Percentiles rank a stretch among this genome's conserved stretches.
phyloP scores from a whole-genome alignment of 2,329 filamentous ascomycete species.

The Microdochium bolleyi region DNA sequence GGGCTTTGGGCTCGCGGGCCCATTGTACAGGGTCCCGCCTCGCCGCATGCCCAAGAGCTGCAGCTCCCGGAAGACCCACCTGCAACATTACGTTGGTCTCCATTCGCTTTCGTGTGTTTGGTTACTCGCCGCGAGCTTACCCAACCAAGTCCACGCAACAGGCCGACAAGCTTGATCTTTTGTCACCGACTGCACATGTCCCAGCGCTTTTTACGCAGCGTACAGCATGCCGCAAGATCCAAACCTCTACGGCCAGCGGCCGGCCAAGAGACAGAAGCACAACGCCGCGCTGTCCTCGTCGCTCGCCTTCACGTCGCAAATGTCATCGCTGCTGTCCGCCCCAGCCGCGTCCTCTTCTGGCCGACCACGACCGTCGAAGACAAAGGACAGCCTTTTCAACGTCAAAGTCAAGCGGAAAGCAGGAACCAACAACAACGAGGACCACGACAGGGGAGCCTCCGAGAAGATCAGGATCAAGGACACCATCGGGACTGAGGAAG shows the following conservation, averaged over 20 bases:
- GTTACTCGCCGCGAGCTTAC: no score
- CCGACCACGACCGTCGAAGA: slow-evolving; percentile 44
- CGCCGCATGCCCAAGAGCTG: no score
- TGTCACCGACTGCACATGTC: background rate
- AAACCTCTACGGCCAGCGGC: slow-evolving; percentile 69
- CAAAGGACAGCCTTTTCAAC: slow-evolving; percentile 63
- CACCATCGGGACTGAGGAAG: slow-evolving; percentile 47
- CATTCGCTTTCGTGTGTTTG: background rate
- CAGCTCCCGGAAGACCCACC: background rate
- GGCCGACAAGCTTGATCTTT: no score
- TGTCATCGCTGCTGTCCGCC: slow-evolving; percentile 69
- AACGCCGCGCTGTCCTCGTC: slow-evolving; percentile 64
- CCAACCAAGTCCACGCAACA: no score
- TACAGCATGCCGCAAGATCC: slow-evolving; percentile 53
- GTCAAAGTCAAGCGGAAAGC: slow-evolving; percentile 31
- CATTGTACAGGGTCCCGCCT: background rate
- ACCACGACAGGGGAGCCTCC: slow-evolving; percentile 31
- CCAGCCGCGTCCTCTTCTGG: slow-evolving; percentile 28
- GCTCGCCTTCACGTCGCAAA: slow-evolving; percentile 80
- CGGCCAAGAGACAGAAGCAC: slow-evolving; percentile 60
- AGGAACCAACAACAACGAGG: slow-evolving; percentile 51
- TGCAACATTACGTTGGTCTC: background rate
- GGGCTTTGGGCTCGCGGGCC: background rate
- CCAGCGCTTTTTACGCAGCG: background rate
- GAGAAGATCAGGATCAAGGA: slow-evolving; percentile 38